Evolutionary conservation across 225 moss, liverwort and hornwort species (phyloP).

Genomic region (Sphagnum tenellum): DNA sequence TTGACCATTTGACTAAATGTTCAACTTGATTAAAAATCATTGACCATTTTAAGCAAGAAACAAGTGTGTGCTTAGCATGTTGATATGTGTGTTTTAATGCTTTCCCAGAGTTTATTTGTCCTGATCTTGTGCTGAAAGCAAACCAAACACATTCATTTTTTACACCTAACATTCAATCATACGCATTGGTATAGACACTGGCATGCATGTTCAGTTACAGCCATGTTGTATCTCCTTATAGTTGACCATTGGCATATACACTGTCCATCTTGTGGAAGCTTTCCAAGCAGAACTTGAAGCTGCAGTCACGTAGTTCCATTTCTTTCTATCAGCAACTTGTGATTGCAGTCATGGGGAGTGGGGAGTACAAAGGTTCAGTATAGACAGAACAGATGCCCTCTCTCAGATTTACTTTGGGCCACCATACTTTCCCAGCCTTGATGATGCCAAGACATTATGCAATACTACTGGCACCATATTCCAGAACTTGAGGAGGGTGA

Average conservation of each 20-base stretch:
- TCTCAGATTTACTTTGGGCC: conserved; percentile 79
- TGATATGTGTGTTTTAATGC: no score
- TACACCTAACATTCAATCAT: no score
- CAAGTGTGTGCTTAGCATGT: no score
- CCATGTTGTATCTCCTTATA: conserved; percentile 15
- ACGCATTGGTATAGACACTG: no score
- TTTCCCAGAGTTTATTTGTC: no score
- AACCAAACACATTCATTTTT: no score
- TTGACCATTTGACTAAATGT: no score
- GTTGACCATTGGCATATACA: conserved; percentile 36
- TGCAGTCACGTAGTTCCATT: conserved; percentile 75
- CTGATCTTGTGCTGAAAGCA: no score
- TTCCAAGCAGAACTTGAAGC: conserved; percentile 62
- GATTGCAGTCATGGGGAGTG: conserved; percentile 74
- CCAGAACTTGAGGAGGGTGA: conserved; percentile 36
- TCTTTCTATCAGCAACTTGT: conserved; percentile 74
- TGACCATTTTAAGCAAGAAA: no score
- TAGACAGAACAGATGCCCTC: conserved; percentile 46
- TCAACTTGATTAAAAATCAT: no score
- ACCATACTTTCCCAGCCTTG: conserved; percentile 75
- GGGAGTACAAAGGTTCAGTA: conserved; percentile 57
- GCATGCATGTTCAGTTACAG: conserved; percentile 3
- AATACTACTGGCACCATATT: conserved; percentile 52
- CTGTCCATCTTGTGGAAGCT: conserved; percentile 68
- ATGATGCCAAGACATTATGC: conserved; percentile 73